Base-by-base conservation (phyloP, 2,329 filamentous ascomycete genomes). In the Bipolaris cookei region DNA sequence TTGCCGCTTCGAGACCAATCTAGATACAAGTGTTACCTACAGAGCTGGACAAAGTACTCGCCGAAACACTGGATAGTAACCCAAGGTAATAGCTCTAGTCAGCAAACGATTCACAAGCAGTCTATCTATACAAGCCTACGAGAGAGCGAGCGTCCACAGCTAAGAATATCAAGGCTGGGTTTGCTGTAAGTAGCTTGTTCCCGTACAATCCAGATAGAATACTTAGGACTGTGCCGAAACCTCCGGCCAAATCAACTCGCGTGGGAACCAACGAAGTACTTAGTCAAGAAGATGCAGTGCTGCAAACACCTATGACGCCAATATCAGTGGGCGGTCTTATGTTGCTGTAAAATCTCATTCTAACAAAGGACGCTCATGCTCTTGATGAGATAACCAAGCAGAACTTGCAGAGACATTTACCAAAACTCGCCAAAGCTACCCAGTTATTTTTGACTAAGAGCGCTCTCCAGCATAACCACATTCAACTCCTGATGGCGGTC, bases 241-340 rank as follows among this genome's bases (percentile, higher is more conserved):
- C 25, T 28, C 10, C 10, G 10, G 25, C 25, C 10, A 28, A 28
- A 28, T 6, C 10, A 28, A 28, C 25, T 28, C 25, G 7, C 7
- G 25, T 7, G 8, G 25, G 8, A 28, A 28, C 7, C 8, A 28
- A 28, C 2, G 25, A 28, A 28, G 25, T 3, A 28, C 25, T 7
- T 28, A 1, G n/a, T 39, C 47, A 35, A n/a, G 58, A 69, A 63
- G 44, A 69, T 48, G 46, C 46, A 66, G 55, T 63, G 38, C 58
- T 46, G 32, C 58, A 63, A 62, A 76, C 73, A 41, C 72, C 71
- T 47, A 60, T 70, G 14, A 76, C 61, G 32, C 65, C 42, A 47
- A 59, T 67, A n/a, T 59, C 51, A 63, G 46, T 42, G 55, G 59
- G 66, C 34, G 64, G 54, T 51, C 53, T 70, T 44, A 45, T 54